Conservation (phyloP, 1,284 basidiomycete genomes). For the Pseudozyma hubeiensis region DNA sequence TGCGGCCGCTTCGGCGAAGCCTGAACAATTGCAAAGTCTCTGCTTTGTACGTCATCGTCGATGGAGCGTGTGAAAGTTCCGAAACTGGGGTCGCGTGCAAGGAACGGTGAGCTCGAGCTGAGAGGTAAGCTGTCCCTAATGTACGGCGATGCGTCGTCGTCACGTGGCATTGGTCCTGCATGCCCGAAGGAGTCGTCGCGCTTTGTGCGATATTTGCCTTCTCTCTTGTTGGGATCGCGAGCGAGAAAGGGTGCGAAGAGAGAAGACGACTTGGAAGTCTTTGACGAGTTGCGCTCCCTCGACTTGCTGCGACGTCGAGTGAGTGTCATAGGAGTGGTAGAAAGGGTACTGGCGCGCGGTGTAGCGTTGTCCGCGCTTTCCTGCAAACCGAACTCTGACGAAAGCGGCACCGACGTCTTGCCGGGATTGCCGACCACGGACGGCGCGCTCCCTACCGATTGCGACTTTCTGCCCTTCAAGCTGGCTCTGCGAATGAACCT, state of each 20-base stretch:
- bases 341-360: conserved; percentile 20
- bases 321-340: conserved; percentile 7
- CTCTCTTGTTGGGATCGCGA: conserved; percentile 21
- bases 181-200: conserved; percentile 39
- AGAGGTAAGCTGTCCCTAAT: conserved; percentile 22
- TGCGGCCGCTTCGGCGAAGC: neutral
- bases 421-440: conserved; percentile 3
- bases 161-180: conserved; percentile 21
- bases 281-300: conserved; percentile 19
- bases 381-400: conserved; percentile 23
- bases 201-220: conserved; percentile 8
- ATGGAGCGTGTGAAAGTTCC: conserved; percentile 5
- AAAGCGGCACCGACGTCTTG: conserved; percentile 21
- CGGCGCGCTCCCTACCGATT: conserved; percentile 26
- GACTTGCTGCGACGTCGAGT: conserved; percentile 36
- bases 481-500: conserved; percentile 45
- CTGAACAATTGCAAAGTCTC: conserved; percentile 14
- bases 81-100: conserved; percentile 20
- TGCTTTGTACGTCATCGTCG: conserved; percentile 10
- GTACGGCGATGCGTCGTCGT: conserved; percentile 13
- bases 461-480: conserved; percentile 39
- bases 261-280: conserved; percentile 18
- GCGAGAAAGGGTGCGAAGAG: conserved; percentile 49
- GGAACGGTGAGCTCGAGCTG: conserved; percentile 26
- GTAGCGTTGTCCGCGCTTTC: conserved; percentile 8